Conservation (phyloP, 176 grass and related monocot species). For the Lolium perenne region DNA sequence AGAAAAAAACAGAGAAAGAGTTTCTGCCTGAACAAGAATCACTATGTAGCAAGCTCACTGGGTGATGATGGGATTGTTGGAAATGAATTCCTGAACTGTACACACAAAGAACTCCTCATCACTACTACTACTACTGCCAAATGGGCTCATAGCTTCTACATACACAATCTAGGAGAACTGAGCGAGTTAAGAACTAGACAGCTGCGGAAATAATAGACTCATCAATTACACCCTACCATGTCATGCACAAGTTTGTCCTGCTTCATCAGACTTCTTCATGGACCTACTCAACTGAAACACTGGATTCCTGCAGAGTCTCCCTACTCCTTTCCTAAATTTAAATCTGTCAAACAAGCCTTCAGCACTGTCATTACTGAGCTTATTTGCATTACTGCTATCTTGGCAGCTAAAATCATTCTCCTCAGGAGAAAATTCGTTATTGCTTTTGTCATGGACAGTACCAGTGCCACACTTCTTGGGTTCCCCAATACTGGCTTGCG, state of each 20-base stretch:
- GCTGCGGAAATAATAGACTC: not conserved
- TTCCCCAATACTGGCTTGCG: conserved; percentile 24
- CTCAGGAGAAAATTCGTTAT: conserved; percentile 2
- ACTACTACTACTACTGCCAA: conserved; percentile 42
- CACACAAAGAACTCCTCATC: conserved; percentile 46
- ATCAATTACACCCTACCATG: conserved; percentile 36
- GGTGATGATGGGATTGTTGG: conserved; percentile 9
- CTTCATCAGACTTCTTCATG: conserved; percentile 75
- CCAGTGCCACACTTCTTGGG: conserved; percentile 32
- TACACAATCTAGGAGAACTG: conserved; percentile 38
- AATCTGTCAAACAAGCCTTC: conserved; percentile 74
- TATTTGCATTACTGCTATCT: conserved; percentile 44
- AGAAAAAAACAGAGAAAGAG: not conserved
- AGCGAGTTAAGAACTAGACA: conserved; percentile 27
- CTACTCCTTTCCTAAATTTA: conserved; percentile 84
- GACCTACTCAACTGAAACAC: conserved; percentile 86
- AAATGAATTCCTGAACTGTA: conserved; percentile 59
- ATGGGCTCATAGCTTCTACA: conserved; percentile 43
- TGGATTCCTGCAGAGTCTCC: conserved; percentile 77
- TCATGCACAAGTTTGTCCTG: conserved; percentile 80
- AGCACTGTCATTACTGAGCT: conserved; percentile 37
- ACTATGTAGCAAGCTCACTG: not conserved
- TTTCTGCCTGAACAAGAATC: not conserved
- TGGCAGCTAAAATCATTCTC: conserved; percentile 30
- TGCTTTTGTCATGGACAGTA: conserved; percentile 28